Evolutionary conservation across 2,329 filamentous ascomycete species (phyloP), one percentile per base, ranked within the genome.

Genomic region (Aspergillus fumigatus): DNA sequence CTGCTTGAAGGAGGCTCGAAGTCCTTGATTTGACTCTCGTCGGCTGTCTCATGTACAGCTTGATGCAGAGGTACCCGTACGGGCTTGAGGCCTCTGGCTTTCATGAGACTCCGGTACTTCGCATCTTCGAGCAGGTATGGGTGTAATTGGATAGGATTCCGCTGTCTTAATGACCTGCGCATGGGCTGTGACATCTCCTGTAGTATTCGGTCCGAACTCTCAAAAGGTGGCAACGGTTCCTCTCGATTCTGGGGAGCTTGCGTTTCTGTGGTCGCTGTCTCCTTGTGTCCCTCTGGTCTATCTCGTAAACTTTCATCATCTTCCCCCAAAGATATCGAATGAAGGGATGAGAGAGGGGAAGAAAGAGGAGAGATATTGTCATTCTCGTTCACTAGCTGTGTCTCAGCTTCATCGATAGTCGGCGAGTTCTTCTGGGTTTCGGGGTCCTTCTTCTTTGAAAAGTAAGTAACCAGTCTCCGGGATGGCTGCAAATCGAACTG

Each of bases 141-240:
- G 59, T 80, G 76, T 27, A 79, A 58, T 54, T 81, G 79, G 50
- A 79, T 79, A 7, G 76, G 73, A 60, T 78, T 79, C 41, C 78
- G 73, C 54, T 77, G 70, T 52, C 79, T 70, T 23, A 80, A 64
- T 3, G 65, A 66, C 55, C 74, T 69, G 56, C 69, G 66, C n/a
- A 54, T 50, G 17, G 67, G 67, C 32, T 63, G 66, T 27, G 60
- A 56, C 32, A 67, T 26, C 55, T 71, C 63, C 26, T 53, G 61
- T 48, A 70, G 27, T 19, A 71, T 51, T 9, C 70, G 66, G 11
- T 68, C 65, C 0, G 66, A 61, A 10, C 72, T 63, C 14, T 72
- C 66, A 9, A 67, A 51, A 10, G 62, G 51, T 6, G 62, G 57
- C 7, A 66, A 53, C 27, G 62, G 35, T 17, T 63, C 58, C 23